A percentile compares a stretch with the other conserved stretches of the same genome.
phyloP scores from a whole-genome alignment of 2,329 filamentous ascomycete genomes.

The Talaromyces sp. region DNA sequence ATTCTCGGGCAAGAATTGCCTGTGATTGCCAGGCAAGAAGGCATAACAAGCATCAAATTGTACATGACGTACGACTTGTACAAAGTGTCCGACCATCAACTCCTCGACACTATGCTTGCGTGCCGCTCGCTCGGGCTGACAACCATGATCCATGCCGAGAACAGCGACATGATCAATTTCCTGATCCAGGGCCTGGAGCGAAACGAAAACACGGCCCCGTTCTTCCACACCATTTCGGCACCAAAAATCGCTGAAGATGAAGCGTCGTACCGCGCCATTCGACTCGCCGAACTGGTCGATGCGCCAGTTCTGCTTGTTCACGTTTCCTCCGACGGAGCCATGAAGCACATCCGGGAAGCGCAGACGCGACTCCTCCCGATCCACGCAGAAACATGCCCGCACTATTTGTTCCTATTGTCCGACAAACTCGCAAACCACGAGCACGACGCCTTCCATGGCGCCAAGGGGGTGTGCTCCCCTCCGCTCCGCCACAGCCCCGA shows the following conservation, averaged over 20 bases:
- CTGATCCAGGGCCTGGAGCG: slow-evolving; percentile 32
- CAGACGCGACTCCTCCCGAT: slow-evolving; percentile 49
- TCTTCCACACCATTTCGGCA: slow-evolving; percentile 38
- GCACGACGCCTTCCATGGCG: slow-evolving; percentile 32
- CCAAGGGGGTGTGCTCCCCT: slow-evolving; percentile 52
- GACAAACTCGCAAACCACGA: slow-evolving; percentile 38
- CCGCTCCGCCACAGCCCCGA: slow-evolving; percentile 43
- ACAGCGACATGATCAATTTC: slow-evolving; percentile 40
- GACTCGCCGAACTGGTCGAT: slow-evolving; percentile 45
- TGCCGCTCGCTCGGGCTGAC: slow-evolving; percentile 38
- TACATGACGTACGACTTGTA: slow-evolving; percentile 44
- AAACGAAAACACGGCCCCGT: slow-evolving; percentile 31
- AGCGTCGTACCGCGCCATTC: slow-evolving; percentile 47
- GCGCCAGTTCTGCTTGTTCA: slow-evolving; percentile 52
- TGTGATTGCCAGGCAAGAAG: slow-evolving; percentile 28
- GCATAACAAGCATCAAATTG: slow-evolving; percentile 41
- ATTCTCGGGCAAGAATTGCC: slow-evolving; percentile 37
- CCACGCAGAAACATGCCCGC: slow-evolving; percentile 55
- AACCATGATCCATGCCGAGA: slow-evolving; percentile 36
- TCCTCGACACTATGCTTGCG: slow-evolving; percentile 40
- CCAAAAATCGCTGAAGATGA: slow-evolving; percentile 40
- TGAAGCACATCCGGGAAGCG: slow-evolving; percentile 45
- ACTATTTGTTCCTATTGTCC: slow-evolving; percentile 54
- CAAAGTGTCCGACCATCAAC: slow-evolving; percentile 35
- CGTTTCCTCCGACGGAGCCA: slow-evolving; percentile 45